Percentiles rank a stretch among this genome's conserved stretches.
These are phyloP conservation scores for Paraconiothyrium sp. DNA, from an alignment of 2,329 filamentous ascomycete genomes.

Conservation along the genomic window DNA sequence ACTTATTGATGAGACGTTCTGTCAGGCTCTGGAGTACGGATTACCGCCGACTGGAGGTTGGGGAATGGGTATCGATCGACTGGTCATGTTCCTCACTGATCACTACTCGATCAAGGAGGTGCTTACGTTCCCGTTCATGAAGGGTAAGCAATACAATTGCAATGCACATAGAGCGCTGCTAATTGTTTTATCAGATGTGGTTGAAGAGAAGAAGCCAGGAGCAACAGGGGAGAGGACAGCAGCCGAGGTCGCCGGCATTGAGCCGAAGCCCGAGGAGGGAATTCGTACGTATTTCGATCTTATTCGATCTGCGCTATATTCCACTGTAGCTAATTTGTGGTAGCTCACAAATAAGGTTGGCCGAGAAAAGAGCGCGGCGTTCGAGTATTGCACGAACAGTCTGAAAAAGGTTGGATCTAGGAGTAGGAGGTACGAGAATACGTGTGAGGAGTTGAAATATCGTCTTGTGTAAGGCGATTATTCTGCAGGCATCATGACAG, in stretches of 20 bases:
- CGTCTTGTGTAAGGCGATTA: neutral
- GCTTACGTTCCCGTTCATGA: conserved; percentile 97
- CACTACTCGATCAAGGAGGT: conserved; percentile 98
- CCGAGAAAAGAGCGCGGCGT: neutral
- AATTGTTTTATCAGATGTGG: conserved; percentile 55
- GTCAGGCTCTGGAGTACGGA: conserved; percentile 86
- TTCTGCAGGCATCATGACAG: neutral
- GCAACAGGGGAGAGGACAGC: conserved; percentile 59
- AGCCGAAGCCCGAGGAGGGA: conserved; percentile 69
- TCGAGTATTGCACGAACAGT: neutral
- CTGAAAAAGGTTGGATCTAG: neutral
- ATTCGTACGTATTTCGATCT: conserved; percentile 52
- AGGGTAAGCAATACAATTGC: conserved; percentile 52
- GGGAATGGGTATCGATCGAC: conserved; percentile 89
- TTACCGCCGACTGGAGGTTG: conserved; percentile 91
- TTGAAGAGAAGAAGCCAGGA: conserved; percentile 50
- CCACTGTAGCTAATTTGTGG: conserved; percentile 4
- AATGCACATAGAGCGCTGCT: neutral
- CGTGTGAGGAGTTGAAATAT: neutral
- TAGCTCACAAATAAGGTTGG: conserved; percentile 9
- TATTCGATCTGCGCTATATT: neutral
- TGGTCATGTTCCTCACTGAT: conserved; percentile 87
- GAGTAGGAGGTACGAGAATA: no score
- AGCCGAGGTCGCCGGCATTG: conserved; percentile 70
- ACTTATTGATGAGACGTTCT: conserved; percentile 86